Base-by-base conservation (phyloP, 2,329 filamentous ascomycete species). In the Diplodia scrobiculata region DNA sequence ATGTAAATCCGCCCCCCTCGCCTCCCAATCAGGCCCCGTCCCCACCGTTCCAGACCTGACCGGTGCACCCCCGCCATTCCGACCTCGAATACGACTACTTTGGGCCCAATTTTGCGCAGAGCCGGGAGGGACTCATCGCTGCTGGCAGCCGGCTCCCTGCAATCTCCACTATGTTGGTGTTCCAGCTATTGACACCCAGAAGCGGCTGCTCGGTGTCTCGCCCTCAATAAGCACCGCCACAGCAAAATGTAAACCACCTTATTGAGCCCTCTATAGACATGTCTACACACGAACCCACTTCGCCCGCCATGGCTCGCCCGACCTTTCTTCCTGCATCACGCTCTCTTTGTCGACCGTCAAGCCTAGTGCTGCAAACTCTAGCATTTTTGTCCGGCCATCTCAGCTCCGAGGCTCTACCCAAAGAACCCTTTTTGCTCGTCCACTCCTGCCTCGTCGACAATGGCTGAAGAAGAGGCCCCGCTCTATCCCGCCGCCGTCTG, bases 401-500 rank as follows among this genome's bases (percentile, higher is more conserved):
- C n/a, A 54, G 29, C 29, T 54, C 38, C 9, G 10, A 52, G 10
- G 4, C 50, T 5, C 29, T 14, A 36, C 48, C 19, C 32, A 34
- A 34, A 7, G 32, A 10, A 34, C 7, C 14, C 17, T 6, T 4
- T 17, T 58, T 10, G 25, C 25, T 25, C 25, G 25, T 25, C 25
- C 25, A 25, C 25, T 25, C 25, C 19, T 6, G 13, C 32, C 19
- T 27, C 38, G 3, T 32, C 25, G 14, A 29, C 58, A 50, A 62
- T 62, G 58, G 58, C 58, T 36, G 50, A 38, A 3, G 45, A 38
- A n/a, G 63, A 66, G 5, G 69, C 69, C 17, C 69, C 70, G 2
- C 53, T 74, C 52, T 79, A 77, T 68, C 66, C 74, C 1, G 63
- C 71, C 38, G 77, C 79, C 59, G 71, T 82, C 47, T 36, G 78